These are phyloP conservation scores for Triticum dicoccoides DNA, from an alignment of 176 grass and related monocot genomes.

Conservation along the genomic window DNA sequence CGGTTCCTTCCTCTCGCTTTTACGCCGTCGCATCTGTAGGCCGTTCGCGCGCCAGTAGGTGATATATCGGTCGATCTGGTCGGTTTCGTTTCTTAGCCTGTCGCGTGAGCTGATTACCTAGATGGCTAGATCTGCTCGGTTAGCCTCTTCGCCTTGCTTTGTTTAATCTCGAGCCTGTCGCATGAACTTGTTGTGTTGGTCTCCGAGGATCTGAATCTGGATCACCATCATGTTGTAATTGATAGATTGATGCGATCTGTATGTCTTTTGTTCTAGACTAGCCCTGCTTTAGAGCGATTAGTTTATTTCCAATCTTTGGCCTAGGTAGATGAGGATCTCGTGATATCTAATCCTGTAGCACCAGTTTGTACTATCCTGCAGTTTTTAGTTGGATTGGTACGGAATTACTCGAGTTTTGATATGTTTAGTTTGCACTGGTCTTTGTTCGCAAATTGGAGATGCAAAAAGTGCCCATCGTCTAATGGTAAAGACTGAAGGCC, in stretches of 20 bases:
- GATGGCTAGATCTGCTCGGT: background rate
- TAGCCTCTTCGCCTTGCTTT: background rate
- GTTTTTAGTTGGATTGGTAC: background rate
- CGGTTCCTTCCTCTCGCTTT: background rate
- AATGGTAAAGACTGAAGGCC: constrained; percentile 49
- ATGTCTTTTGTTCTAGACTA: background rate
- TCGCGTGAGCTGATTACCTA: background rate
- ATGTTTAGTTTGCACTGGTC: background rate
- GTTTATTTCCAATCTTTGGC: background rate
- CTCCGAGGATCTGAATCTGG: background rate
- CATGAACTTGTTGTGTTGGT: no score
- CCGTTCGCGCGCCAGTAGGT: background rate
- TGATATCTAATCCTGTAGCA: background rate
- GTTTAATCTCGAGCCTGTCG: background rate
- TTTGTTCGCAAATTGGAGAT: constrained; percentile 14
- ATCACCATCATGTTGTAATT: background rate
- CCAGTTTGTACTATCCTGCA: background rate
- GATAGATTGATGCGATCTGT: background rate
- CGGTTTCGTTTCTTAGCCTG: background rate
- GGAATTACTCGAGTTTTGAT: background rate
- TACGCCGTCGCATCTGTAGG: background rate
- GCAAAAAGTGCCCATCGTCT: constrained; percentile 43
- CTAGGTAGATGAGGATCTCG: background rate
- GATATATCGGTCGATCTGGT: background rate
- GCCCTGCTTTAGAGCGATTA: background rate